Base-by-base conservation (phyloP, 768 basidiomycete species). In the Boletellus ananas region DNA sequence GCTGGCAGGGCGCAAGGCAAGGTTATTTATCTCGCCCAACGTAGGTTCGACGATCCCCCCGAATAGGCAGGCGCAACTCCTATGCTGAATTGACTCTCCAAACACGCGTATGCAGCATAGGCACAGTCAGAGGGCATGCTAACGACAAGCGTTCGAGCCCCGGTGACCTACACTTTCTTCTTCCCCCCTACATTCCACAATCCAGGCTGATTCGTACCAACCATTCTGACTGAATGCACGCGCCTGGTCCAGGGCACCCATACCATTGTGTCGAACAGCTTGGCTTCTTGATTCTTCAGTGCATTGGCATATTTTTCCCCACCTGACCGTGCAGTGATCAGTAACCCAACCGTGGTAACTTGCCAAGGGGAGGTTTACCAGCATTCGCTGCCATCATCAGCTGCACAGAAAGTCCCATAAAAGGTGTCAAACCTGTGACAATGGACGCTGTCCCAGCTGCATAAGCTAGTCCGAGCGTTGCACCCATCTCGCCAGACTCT, bases 181-280 rank as follows among this genome's bases (percentile, higher is more conserved):
- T 58, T 49, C 31, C 55, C 53, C 34, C 40, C 52, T 11, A 55
- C 49, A 18, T 61, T 53, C 59, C 59, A 61, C 17, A 61, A 23
- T 3, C 50, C 52, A 51, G 46, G 47, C 3, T 4, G 44, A 25
- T 16, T 17, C 2, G 12, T 31, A 16, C 21, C n/a, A 6, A 61
- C n/a, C 23, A 51, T 43, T 29, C 59, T 55, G 23, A 61, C 59
- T 0, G 59, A 61, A 47, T 52, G 61, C 1, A 43, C n/a, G 16
- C 61, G 59, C 14, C 55, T 56, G 4, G 49, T 47, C 59, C 54
- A 59, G 1, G 59, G 56, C 6, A 61, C 59, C 53, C 59, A 61
- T 14, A 61, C 59, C 17, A 52, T 35, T 7, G 59, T 47, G 37
- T 54, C 56, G 13, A 45, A 61, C 14, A 61, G 43, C 14, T 4